These are phyloP conservation scores for Brassica napus DNA, from an alignment of 345 rosid genomes.

Conservation along the genomic window DNA sequence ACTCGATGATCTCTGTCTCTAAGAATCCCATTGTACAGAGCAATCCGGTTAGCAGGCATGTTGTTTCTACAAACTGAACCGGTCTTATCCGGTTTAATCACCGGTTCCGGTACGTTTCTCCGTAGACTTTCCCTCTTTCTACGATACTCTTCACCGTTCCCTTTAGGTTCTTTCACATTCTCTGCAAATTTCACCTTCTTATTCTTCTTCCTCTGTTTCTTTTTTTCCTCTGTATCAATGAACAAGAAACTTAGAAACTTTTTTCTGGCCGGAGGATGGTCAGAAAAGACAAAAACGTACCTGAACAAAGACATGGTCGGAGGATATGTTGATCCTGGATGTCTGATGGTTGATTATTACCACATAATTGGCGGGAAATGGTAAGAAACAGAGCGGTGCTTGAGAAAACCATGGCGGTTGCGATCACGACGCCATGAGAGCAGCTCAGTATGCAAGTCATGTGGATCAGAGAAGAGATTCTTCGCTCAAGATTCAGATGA, in stretches of 20 bases:
- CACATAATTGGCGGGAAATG: constrained; percentile 51
- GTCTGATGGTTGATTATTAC: constrained; percentile 34
- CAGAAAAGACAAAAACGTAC: constrained; percentile 35
- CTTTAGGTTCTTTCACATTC: constrained; percentile 65
- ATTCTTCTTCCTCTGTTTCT: constrained; percentile 44
- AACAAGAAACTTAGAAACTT: neutral
- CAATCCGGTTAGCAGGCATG: constrained; percentile 61
- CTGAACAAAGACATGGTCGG: constrained; percentile 64
- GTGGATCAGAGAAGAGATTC: neutral
- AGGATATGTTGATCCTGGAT: constrained; percentile 19
- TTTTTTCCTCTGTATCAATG: constrained; percentile 45
- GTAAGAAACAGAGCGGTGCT: constrained; percentile 68
- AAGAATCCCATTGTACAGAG: constrained; percentile 68
- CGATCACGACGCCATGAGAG: constrained; percentile 61
- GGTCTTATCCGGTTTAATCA: constrained; percentile 17
- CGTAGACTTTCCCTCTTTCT: constrained; percentile 31
- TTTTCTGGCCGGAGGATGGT: neutral
- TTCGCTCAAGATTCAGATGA: neutral
- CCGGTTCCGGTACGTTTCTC: constrained; percentile 26
- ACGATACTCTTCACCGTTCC: constrained; percentile 62
- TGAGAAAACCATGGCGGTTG: constrained; percentile 82
- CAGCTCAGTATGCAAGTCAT: constrained; percentile 43
- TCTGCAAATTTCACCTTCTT: constrained; percentile 72
- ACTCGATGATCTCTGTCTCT: constrained; percentile 54
- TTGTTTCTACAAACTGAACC: constrained; percentile 47